Evolutionary conservation across 179 eudicot species (phyloP), one percentile per base, ranked within the genome.

Genomic region (Vitellaria paradoxa): DNA sequence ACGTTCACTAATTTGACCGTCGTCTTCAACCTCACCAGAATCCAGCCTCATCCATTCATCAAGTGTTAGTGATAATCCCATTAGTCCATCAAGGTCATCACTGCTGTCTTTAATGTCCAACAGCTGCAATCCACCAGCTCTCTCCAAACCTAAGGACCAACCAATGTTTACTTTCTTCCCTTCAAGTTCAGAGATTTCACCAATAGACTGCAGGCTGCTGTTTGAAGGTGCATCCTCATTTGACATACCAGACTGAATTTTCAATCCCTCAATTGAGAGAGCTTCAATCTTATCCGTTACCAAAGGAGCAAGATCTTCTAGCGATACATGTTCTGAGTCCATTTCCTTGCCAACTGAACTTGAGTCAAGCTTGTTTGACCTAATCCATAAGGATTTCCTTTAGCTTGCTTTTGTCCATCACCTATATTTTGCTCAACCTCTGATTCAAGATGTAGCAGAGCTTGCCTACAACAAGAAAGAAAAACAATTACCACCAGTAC

Each of bases 271-370:
- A 30, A 96, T 80, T 57, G 99, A 93, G 62, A 96, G 86, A 76
- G 96, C 97, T 88, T 96, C 99, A 78, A 93, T 91, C 79, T 93
- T 96, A 80, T 93, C 94, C 96, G 93, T 92, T 15, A 98, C 98
- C 76, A 93, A 84, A 45, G 99, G 99, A 76, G 99, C 99, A 60
- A 96, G 89, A 81, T 96, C 98, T 86, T 96, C 99, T 75, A 96
- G 80, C 42, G 91, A 88, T 24, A 92, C 94, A 81, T 83, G 91
- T 74, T 96, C 99, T 49, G 96, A 84, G 76, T 75, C 89, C 61
- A 63, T 78, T 45, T 82, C 87, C 70, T 76, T 76, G 3, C 72
- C 71, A 45, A 46, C 52, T 65, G 69, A 52, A 82, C 85, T 82
- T 40, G 89, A 83, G 60, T 78, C 86, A 24, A 71, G 59, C 81